Evolutionary conservation across 495 filamentous ascomycete genomes (phyloP).

Genomic region (Podospora australis): DNA sequence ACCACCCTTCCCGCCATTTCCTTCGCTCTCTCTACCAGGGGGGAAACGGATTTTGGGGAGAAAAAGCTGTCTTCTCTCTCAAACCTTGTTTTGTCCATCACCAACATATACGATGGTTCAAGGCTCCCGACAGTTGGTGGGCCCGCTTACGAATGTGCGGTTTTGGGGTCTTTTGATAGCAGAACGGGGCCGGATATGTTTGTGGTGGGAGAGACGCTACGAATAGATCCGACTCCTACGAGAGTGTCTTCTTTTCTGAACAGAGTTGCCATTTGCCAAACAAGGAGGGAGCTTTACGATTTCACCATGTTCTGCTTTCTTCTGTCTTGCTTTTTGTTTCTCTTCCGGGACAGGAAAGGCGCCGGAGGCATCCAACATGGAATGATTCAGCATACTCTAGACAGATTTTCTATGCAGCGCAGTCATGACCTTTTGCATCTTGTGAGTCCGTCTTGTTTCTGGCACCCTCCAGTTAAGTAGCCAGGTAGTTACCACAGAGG

Average conservation of each 20-base stretch:
- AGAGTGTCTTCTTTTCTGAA: conserved; percentile 3
- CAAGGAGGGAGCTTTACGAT: no score
- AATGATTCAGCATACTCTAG: no score
- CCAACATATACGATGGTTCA: not conserved
- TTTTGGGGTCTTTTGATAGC: conserved; percentile 3
- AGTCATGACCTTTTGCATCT: no score
- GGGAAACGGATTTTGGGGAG: conserved; percentile 13
- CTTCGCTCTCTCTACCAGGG: not conserved
- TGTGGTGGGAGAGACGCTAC: conserved; percentile 50
- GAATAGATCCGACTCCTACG: conserved; percentile 19
- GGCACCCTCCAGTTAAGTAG: no score
- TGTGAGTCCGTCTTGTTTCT: no score
- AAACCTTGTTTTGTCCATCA: conserved; percentile 26
- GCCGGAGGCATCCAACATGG: not conserved
- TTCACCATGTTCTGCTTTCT: not conserved
- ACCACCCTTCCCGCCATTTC: not conserved
- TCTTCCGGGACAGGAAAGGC: not conserved
- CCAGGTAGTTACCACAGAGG: no score
- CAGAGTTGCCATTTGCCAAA: not conserved
- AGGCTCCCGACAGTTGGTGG: conserved; percentile 46
- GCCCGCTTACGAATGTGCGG: conserved; percentile 4
- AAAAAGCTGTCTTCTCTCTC: conserved; percentile 59
- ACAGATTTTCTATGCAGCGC: no score
- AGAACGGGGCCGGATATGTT: conserved; percentile 5
- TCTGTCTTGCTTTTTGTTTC: not conserved